Evolutionary conservation across 768 basidiomycete species (phyloP), one percentile per base, ranked within the genome.

Genomic region (Phlebiopsis flavidoalba): DNA sequence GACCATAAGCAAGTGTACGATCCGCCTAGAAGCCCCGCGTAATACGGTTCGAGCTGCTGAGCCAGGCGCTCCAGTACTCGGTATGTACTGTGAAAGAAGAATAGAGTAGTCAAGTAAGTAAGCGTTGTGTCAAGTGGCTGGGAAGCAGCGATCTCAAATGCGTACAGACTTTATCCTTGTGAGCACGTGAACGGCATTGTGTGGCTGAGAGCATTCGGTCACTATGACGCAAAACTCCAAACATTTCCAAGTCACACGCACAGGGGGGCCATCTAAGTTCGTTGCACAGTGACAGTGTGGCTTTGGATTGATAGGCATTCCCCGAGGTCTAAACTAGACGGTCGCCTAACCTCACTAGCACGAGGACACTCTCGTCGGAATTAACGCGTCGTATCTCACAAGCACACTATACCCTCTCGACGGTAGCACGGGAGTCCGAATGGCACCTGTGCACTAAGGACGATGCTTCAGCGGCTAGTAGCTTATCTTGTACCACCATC

Each of bases 41-140:
- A 12, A 14, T 3, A 37, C 54, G 54, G 54, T 40, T 55, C 54
- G 54, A 45, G 43, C n/a, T 21, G n/a, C 54, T 45, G 10, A 35
- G 12, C 36, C 3, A 14, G 24, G 54, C 19, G 37, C 37, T 24
- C 43, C 54, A 21, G n/a, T 55, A n/a, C 36, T 37, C 36, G 36
- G n/a, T n/a, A n/a, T 37, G 10, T 8, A 43, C 11, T 19, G 8
- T 12, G 43, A 21, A 24, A 19, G 21, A 36, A 6, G 54, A 31
- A 55, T n/a, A 55, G 24, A 55, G 37, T 45, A 10, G 53, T 55
- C 37, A 8, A 6, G 1, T 22, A 43, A 26, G 40, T n/a, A 22
- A 43, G 24, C n/a, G n/a, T n/a, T n/a, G n/a, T 55, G 54, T 55
- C 54, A 55, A 37, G 19, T 55, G 54, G n/a, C n/a, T n/a, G n/a